Base-by-base conservation (phyloP, 192 early-diverging fungal genomes). In the Kickxella alabastrina region DNA sequence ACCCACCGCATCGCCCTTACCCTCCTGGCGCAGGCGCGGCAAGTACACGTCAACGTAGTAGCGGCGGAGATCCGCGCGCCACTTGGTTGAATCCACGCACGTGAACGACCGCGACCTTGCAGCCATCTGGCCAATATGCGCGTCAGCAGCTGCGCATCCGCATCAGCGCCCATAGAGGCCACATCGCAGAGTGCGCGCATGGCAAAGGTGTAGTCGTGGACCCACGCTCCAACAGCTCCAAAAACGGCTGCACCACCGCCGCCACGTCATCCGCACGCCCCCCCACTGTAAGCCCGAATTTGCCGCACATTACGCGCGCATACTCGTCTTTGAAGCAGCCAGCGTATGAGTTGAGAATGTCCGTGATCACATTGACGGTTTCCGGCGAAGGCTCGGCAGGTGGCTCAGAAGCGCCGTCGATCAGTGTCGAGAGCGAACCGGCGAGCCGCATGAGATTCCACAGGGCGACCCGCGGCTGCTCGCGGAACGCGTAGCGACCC, bases 391-490 rank as follows among this genome's bases (percentile, higher is more conserved):
- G 54, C 18, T 52, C 62, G 8, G n/a, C n/a, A n/a, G n/a, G n/a
- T n/a, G n/a, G n/a, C n/a, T n/a, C n/a, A n/a, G n/a, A n/a, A n/a
- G n/a, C n/a, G n/a, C n/a, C n/a, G 24, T 81, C 82, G 10, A 92
- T 81, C 13, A 93, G 57, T 26, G 79, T 80, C 28, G 79, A 56
- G 13, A 93, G 46, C 0, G 88, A 79, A 0, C 77, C 63, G 1
- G 86, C 87, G n/a, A 96, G 63, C 17, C 80, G 76, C 14, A 79
- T 54, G 15, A 92, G 57, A 54, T 96, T 96, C 85, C 86, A 93
- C 35, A 90, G 70, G 3, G 83, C 88, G 6, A 91, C 80, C 3
- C 80, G 77, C 3, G 92, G 91, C 57, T 96, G 93, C 28, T 87
- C 75, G 43, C 72, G 52, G 38, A 92, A 93, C 4, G 79, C 59